Evolutionary conservation across 192 early-diverging fungal species (phyloP), one percentile per base, ranked within the genome.

Genomic region (Coemansia sp.): DNA sequence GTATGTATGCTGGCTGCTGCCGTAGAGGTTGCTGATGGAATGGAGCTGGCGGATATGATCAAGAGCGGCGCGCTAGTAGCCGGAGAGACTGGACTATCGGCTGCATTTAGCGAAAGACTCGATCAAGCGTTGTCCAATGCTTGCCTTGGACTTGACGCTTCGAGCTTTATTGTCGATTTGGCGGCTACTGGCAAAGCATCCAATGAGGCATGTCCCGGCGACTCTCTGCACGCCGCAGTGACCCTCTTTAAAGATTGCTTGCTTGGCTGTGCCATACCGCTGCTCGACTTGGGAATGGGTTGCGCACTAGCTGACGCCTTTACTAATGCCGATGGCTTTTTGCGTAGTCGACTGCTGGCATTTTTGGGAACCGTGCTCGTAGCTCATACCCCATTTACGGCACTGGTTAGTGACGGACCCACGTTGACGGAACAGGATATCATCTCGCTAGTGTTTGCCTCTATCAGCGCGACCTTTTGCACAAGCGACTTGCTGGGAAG

Each of bases 381-480:
- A 3, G 63, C 63, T 26, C 67, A 62, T 9, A 45, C 39, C 13
- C 59, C 78, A 1, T 46, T 72, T 1, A 20, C 69, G n/a, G 40
- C 62, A 16, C 51, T 75, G 34, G 59, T 67, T 14, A 60, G 43
- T 13, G 69, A n/a, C n/a, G n/a, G 63, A 45, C 66, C 63, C 11
- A 45, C 58, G 4, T 63, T 80, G 5, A 45, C 66, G 9, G 76
- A 79, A 28, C 71, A 79, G 63, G 73, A 80, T 40, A 60, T 71
- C 5, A 71, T 80, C 36, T 70, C 78, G 3, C 65, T 80, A 16
- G 69, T 80, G 1, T 80, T 75, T 62, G 73, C 73, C 26, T 68
- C 78, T n/a, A 71, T 80, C 33, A 68, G 73, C 66, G 45, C 62
- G 18, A 65, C 70, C 66, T 80, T 80, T 24, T 74, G 69, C 34